Evolutionary conservation across 1,284 basidiomycete genomes (phyloP).

Genomic region (Tylopilus sp.): DNA sequence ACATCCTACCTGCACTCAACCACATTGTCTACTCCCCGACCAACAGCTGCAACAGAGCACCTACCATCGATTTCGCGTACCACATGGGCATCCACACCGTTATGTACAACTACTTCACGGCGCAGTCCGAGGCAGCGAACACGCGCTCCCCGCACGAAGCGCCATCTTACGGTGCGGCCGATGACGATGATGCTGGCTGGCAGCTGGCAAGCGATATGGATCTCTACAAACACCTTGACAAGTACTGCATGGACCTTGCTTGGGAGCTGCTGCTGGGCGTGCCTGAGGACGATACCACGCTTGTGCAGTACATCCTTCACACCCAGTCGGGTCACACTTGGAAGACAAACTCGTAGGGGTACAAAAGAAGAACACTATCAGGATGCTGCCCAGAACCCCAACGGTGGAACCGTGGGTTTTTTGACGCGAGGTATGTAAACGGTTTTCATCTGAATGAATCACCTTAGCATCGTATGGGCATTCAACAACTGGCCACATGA

Average conservation of each 20-base stretch:
- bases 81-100: slow-evolving; percentile 75
- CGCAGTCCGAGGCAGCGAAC: slow-evolving; percentile 49
- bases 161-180: slow-evolving; percentile 7
- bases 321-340: not conserved
- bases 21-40: slow-evolving; percentile 69
- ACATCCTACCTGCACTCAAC: slow-evolving; percentile 67
- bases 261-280: slow-evolving; percentile 59
- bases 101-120: slow-evolving; percentile 75
- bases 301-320: slow-evolving; percentile 56
- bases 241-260: slow-evolving; percentile 56
- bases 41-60: slow-evolving; percentile 54
- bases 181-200: slow-evolving; percentile 27
- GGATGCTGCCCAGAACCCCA: slow-evolving; percentile 69
- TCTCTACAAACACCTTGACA: slow-evolving; percentile 67
- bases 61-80: slow-evolving; percentile 64
- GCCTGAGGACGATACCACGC: slow-evolving; percentile 59
- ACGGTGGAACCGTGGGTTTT: slow-evolving; percentile 57
- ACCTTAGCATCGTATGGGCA: slow-evolving; percentile 45
- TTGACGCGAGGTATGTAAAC: slow-evolving; percentile 58
- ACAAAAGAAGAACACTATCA: slow-evolving; percentile 67
- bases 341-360: slow-evolving; percentile 62
- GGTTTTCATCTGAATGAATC: not conserved
- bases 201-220: slow-evolving; percentile 50
- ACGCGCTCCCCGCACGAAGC: slow-evolving; percentile 18
- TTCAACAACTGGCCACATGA: slow-evolving; percentile 76